A percentile compares a stretch with the other conserved stretches of the same genome.
phyloP scores from a whole-genome alignment of 495 filamentous ascomycete species.

The Neurospora africana region DNA sequence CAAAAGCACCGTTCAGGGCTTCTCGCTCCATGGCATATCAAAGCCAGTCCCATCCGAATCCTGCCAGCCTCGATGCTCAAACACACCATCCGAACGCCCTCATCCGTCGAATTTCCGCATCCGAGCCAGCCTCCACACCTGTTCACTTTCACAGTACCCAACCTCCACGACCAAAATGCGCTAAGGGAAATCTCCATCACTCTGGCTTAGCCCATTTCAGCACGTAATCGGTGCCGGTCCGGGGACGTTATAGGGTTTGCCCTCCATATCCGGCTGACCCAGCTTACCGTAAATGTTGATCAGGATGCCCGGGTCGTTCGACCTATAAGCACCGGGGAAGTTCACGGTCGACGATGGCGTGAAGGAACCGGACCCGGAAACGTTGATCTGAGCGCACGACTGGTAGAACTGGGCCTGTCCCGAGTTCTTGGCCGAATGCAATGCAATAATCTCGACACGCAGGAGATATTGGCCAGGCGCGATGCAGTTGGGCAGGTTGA shows the following conservation, averaged over 20 bases:
- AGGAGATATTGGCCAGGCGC: slow-evolving; percentile 43
- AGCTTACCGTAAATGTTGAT: slow-evolving; percentile 42
- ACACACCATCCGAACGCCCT: not conserved
- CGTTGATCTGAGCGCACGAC: slow-evolving; percentile 47
- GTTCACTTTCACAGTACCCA: not conserved
- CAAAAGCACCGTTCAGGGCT: not conserved
- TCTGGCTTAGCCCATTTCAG: slow-evolving; percentile 8
- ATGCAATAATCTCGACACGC: slow-evolving; percentile 43
- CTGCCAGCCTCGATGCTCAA: not conserved
- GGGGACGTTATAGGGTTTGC: slow-evolving; percentile 33
- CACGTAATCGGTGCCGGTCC: slow-evolving; percentile 36
- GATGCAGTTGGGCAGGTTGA: slow-evolving; percentile 38
- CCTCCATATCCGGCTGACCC: slow-evolving; percentile 36
- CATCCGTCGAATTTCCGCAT: not conserved
- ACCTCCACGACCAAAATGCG: not conserved
- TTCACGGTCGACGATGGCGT: slow-evolving; percentile 37
- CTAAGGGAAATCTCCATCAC: not conserved
- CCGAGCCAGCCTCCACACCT: not conserved
- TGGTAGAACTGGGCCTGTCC: slow-evolving; percentile 47
- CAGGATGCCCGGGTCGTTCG: slow-evolving; percentile 41
- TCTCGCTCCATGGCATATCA: not conserved
- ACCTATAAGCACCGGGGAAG: slow-evolving; percentile 44
- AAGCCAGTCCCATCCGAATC: not conserved
- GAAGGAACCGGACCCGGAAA: slow-evolving; percentile 36
- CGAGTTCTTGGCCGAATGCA: slow-evolving; percentile 34